Evolutionary conservation across 2,329 filamentous ascomycete genomes (phyloP).

Genomic region (Penicillium sp.): DNA sequence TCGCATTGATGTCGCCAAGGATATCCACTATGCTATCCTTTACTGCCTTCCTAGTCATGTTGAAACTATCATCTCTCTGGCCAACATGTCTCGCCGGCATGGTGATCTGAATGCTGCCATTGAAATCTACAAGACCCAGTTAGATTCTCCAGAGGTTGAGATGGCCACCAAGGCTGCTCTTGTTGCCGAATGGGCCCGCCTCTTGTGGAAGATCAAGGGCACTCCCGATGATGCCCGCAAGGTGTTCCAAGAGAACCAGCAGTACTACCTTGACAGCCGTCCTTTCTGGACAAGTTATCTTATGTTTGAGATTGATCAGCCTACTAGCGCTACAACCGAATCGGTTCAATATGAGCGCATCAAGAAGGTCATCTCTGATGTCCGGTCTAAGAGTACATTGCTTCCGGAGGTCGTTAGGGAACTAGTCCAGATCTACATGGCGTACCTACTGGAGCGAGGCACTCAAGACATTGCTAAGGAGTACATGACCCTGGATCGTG

Average conservation of each 20-base stretch:
- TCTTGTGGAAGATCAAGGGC: conserved; percentile 86
- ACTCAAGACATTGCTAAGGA: conserved; percentile 82
- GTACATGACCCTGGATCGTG: conserved; percentile 77
- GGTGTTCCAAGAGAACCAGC: conserved; percentile 77
- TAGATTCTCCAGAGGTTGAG: conserved; percentile 70
- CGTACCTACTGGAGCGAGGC: conserved; percentile 79
- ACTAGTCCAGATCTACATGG: conserved; percentile 75
- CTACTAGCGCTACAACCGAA: conserved; percentile 66
- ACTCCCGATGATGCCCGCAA: conserved; percentile 76
- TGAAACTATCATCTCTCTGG: conserved; percentile 84
- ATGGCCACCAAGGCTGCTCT: conserved; percentile 81
- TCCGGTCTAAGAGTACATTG: conserved; percentile 72
- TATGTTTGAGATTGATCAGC: conserved; percentile 83
- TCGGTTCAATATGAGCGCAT: conserved; percentile 69
- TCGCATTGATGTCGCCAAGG: conserved; percentile 73
- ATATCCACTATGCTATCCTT: conserved; percentile 81
- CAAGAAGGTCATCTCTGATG: conserved; percentile 74
- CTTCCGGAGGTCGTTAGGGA: conserved; percentile 68
- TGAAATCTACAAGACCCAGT: conserved; percentile 75
- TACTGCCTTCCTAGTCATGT: conserved; percentile 75
- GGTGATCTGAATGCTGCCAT: conserved; percentile 81
- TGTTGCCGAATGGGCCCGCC: conserved; percentile 81
- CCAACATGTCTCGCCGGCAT: conserved; percentile 82
- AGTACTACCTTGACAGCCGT: conserved; percentile 80
- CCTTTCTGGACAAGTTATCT: conserved; percentile 91